Evolutionary conservation across 768 basidiomycete species (phyloP), one percentile per base, ranked within the genome.

Genomic region (Tylopilus felleus): DNA sequence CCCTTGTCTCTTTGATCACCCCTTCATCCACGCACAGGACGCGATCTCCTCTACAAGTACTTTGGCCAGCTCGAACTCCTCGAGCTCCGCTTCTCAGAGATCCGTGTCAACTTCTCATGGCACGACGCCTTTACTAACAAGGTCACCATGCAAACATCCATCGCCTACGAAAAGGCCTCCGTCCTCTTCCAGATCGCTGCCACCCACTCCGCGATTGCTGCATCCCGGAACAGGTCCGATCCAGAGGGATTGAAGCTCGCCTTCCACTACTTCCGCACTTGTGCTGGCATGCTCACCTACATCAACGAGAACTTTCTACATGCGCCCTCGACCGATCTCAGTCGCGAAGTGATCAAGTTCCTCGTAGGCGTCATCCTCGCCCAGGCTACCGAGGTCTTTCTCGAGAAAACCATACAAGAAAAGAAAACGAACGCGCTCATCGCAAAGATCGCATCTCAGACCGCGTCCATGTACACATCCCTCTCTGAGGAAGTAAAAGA

Each of bases 241-340:
- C 90, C 93, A 1, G 93, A 98, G 70, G 94, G 95, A 19, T 71
- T 93, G 63, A 98, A 97, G 72, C 84, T 93, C 31, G 84, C 96
- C 0, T 99, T 97, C 75, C 83, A 92, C 73, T 95, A 93, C 73
- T 90, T 93, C 63, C 78, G 88, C 17, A 84, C 89, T 12, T 86
- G 90, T 39, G 92, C 95, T 3, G 97, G 97, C 19, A 97, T 99
- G 93, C 83, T 98, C 65, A 93, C 86, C 7, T 99, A 98, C 70
- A 94, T 99, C 77, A 98, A 98, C 74, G 97, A 99, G 72, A 98
- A 99, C 80, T 99, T 99, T 71, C 76, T 99, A 0, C 97, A 99
- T 64, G 97, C 96, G 0, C 97, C 97, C 0, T 93, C 90, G 21
- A 97, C 92, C 2, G 97, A 98, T 73, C 82, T 98, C 42, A 88